Conservation (phyloP, 108 stramenopile genomes). For the Cyclotella cryptica region DNA sequence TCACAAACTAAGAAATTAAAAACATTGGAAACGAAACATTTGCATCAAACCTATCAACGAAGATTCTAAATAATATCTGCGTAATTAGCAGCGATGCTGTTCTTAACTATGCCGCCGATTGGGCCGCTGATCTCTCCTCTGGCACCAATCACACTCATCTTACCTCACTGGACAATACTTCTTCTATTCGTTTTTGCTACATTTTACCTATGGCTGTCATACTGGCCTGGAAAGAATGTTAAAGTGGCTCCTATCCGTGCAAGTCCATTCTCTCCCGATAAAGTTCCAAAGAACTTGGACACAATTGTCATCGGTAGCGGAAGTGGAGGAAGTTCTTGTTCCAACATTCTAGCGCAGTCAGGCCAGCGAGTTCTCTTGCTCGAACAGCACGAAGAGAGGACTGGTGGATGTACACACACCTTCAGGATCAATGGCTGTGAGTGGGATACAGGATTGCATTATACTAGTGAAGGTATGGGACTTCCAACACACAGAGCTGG, state of each 20-base stretch:
- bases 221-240: conserved; percentile 40
- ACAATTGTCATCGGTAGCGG: conserved; percentile 78
- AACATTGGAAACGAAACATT: no score
- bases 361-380: conserved; percentile 69
- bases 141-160: conserved; percentile 12
- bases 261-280: conserved; percentile 45
- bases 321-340: conserved; percentile 70
- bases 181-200: conserved; percentile 15
- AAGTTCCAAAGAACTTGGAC: conserved; percentile 56
- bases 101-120: neutral
- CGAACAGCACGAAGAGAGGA: conserved; percentile 71
- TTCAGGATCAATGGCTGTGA: conserved; percentile 56
- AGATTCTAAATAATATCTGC: no score
- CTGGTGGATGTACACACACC: conserved; percentile 66
- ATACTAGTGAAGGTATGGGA: conserved; percentile 58
- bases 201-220: conserved; percentile 29
- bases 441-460: conserved; percentile 68
- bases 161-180: conserved; percentile 25
- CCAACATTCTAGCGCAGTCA: conserved; percentile 64
- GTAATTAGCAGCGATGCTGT: neutral
- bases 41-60: no score
- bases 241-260: conserved; percentile 51
- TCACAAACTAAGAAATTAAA: no score
- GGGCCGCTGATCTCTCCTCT: conserved; percentile 8
- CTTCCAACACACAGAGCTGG: conserved; percentile 48